Conservation (phyloP, 805 yeast genomes). For the Saturnispora bothae region DNA sequence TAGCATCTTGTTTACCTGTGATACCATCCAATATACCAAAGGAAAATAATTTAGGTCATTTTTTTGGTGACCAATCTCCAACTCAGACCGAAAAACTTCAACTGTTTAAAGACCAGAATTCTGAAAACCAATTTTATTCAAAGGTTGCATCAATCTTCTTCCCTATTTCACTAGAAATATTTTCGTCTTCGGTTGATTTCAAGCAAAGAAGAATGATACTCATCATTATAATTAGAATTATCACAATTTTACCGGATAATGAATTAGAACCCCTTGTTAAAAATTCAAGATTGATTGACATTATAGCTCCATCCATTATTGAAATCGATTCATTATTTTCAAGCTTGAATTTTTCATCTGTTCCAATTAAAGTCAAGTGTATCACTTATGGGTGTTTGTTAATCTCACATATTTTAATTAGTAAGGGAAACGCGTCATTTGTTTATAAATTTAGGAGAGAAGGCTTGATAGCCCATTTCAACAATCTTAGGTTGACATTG, state of each 20-base stretch:
- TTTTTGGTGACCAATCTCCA: conserved; percentile 19
- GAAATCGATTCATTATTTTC: conserved; percentile 30
- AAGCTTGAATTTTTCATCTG: not conserved
- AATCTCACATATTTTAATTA: conserved; percentile 35
- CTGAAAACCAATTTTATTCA: conserved; percentile 11
- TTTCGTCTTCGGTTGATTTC: conserved; percentile 62
- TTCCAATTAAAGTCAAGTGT: conserved; percentile 2
- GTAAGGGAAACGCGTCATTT: conserved; percentile 34
- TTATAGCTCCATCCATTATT: conserved; percentile 53
- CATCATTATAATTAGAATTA: conserved; percentile 42
- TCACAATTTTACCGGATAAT: conserved; percentile 29
- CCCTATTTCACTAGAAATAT: conserved; percentile 48
- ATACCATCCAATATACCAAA: conserved; percentile 11
- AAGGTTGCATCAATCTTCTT: conserved; percentile 38
- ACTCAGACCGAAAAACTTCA: not conserved
- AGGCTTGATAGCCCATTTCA: conserved; percentile 52
- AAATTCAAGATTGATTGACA: conserved; percentile 31
- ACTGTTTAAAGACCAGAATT: conserved; percentile 22
- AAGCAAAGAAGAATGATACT: conserved; percentile 49
- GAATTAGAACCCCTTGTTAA: conserved; percentile 26
- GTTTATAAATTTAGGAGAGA: conserved; percentile 51
- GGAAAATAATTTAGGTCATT: conserved; percentile 22
- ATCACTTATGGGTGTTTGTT: conserved; percentile 43
- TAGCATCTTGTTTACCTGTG: conserved; percentile 49
- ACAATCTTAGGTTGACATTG: conserved; percentile 18